These are phyloP conservation scores for Pyricularia pennisetigena DNA, from an alignment of 2,329 filamentous ascomycete species.

Conservation along the genomic window DNA sequence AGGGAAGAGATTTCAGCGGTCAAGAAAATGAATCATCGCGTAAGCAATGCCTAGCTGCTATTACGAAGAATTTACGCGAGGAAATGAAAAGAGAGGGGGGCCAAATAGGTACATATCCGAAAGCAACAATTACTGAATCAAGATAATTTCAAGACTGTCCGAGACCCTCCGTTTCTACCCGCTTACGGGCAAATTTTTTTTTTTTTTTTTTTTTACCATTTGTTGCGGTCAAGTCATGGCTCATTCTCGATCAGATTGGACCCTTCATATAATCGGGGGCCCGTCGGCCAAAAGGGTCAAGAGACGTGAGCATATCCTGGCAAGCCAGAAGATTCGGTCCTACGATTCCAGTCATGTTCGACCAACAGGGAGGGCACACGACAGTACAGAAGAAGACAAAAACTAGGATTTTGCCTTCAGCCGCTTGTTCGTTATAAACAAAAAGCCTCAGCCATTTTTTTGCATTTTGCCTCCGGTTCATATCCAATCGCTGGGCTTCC, in stretches of 20 bases:
- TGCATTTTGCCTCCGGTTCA: neutral
- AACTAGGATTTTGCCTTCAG: neutral
- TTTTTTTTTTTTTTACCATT: neutral
- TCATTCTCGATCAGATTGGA: neutral
- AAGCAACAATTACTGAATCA: no score
- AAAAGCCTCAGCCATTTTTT: neutral
- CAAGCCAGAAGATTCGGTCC: neutral
- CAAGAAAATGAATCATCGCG: neutral
- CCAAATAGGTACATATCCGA: no score
- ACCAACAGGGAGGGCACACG: neutral
- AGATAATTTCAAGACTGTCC: neutral
- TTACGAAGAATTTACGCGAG: no score
- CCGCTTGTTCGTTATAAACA: neutral
- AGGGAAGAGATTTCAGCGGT: neutral
- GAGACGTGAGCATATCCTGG: neutral
- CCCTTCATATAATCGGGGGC: neutral
- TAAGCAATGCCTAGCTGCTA: neutral
- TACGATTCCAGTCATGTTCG: neutral
- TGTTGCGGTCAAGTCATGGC: neutral
- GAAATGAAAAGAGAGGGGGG: no score
- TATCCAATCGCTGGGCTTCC: neutral
- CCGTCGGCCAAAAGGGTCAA: neutral
- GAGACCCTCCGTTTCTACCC: neutral
- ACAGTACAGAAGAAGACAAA: neutral
- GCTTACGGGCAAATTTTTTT: neutral